Evolutionary conservation across 495 filamentous ascomycete genomes (phyloP).

Genomic region (Trichoderma orchidacearum): DNA sequence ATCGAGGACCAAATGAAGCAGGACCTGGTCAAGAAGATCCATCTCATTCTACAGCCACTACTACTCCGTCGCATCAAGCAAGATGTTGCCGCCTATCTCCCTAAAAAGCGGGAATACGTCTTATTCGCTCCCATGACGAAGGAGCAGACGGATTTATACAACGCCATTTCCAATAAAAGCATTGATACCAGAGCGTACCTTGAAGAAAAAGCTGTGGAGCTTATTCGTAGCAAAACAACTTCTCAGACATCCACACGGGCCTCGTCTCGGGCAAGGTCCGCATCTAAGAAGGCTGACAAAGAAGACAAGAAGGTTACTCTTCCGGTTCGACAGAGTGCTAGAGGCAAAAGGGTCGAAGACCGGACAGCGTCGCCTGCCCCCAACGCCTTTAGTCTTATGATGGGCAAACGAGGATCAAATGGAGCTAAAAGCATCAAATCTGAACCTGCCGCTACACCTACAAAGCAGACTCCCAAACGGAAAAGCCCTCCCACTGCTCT

Average conservation of each 20-base stretch:
- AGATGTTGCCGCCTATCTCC: constrained; percentile 80
- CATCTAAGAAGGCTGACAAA: constrained; percentile 8
- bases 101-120: constrained; percentile 92
- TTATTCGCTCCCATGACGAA: constrained; percentile 80
- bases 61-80: constrained; percentile 80
- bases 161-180: constrained; percentile 65
- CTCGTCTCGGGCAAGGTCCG: constrained; percentile 20
- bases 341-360: constrained; percentile 4
- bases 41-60: constrained; percentile 85
- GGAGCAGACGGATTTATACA: constrained; percentile 82
- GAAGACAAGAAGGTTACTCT: constrained; percentile 3
- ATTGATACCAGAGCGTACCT: constrained; percentile 59
- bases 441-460: neutral
- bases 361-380: constrained; percentile 7
- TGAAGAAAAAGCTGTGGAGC: constrained; percentile 71
- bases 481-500: constrained; percentile 21
- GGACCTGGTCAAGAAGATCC: constrained; percentile 75
- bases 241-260: constrained; percentile 11
- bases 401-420: constrained; percentile 23
- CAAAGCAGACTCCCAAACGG: constrained; percentile 17
- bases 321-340: constrained; percentile 5
- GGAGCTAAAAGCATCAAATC: constrained; percentile 7
- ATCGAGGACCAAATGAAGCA: constrained; percentile 66
- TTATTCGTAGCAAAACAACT: constrained; percentile 32
- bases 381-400: constrained; percentile 35